These are phyloP conservation scores for Cyclocybe aegerita DNA, from an alignment of 768 basidiomycete genomes.

Conservation along the genomic window DNA sequence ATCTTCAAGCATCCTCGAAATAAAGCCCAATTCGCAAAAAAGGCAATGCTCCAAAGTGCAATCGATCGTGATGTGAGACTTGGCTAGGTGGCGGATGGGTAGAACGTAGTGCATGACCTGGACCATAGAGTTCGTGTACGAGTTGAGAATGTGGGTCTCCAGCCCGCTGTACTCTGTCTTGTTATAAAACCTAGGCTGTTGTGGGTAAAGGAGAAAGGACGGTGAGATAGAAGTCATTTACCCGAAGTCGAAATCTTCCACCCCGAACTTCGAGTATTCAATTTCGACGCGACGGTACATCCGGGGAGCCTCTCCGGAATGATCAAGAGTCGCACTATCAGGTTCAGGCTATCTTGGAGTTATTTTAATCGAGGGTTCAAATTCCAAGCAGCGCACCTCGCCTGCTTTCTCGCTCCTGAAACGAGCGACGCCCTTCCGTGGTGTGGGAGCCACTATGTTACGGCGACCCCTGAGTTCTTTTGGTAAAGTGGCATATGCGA, in stretches of 20 bases:
- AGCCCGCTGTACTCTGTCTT: conserved; percentile 87
- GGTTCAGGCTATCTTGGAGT: conserved; percentile 37
- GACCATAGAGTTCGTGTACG: conserved; percentile 89
- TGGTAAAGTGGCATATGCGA: conserved; percentile 88
- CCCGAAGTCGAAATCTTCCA: conserved; percentile 99
- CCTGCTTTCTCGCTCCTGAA: conserved; percentile 85
- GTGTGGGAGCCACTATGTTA: conserved; percentile 62
- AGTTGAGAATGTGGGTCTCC: conserved; percentile 96
- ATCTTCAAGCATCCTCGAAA: conserved; percentile 94
- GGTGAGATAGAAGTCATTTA: conserved; percentile 35
- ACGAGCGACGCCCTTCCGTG: conserved; percentile 59
- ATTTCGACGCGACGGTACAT: conserved; percentile 94
- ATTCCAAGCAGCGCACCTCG: conserved; percentile 21
- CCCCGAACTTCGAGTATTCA: conserved; percentile 97
- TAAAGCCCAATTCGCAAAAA: conserved; percentile 92
- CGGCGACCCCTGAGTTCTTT: conserved; percentile 82
- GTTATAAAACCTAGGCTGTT: conserved; percentile 78
- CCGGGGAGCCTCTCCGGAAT: conserved; percentile 66
- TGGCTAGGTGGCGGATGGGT: conserved; percentile 81
- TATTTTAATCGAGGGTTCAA: neutral
- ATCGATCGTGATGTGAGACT: conserved; percentile 86
- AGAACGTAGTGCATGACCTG: conserved; percentile 86
- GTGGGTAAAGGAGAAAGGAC: neutral
- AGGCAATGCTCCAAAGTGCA: conserved; percentile 92
- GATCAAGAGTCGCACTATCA: conserved; percentile 52